Evolutionary conservation across 2,329 filamentous ascomycete genomes (phyloP).

Genomic region (Neofusicoccum laricinum): DNA sequence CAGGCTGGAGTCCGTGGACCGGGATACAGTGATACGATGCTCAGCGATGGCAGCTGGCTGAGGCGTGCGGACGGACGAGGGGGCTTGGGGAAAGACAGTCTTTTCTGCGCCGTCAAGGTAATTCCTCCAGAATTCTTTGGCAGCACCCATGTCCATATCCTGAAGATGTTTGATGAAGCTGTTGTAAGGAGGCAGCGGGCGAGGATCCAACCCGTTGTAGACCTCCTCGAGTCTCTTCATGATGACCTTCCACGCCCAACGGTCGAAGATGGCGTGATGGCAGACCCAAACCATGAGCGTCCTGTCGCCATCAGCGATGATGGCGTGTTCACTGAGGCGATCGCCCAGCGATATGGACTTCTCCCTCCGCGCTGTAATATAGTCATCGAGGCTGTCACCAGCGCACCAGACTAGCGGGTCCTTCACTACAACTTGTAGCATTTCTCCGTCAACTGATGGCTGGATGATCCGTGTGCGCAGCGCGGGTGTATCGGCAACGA

Average conservation of each 20-base stretch:
- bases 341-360: neutral
- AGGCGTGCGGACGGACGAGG: too few relatives aligned
- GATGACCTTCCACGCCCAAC: neutral
- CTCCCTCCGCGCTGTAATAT: conserved; percentile 26
- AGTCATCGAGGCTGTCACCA: conserved; percentile 5
- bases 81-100: too few relatives aligned
- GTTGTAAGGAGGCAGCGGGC: neutral
- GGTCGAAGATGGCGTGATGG: conserved; percentile 16
- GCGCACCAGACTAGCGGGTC: conserved; percentile 11
- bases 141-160: too few relatives aligned
- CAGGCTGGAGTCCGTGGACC: too few relatives aligned
- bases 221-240: neutral
- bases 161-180: neutral
- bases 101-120: neutral
- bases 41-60: too few relatives aligned
- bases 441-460: conserved; percentile 29
- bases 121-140: neutral
- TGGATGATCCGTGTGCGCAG: conserved; percentile 37
- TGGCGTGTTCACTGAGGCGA: conserved; percentile 23
- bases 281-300: neutral
- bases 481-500: conserved; percentile 32
- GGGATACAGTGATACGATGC: too few relatives aligned
- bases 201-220: neutral
- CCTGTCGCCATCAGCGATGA: conserved; percentile 11
- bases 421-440: conserved; percentile 28